Percentiles rank a stretch among this genome's conserved stretches.
Conservation (phyloP, 441 rosid species). For the Pelargonium australe region DNA sequence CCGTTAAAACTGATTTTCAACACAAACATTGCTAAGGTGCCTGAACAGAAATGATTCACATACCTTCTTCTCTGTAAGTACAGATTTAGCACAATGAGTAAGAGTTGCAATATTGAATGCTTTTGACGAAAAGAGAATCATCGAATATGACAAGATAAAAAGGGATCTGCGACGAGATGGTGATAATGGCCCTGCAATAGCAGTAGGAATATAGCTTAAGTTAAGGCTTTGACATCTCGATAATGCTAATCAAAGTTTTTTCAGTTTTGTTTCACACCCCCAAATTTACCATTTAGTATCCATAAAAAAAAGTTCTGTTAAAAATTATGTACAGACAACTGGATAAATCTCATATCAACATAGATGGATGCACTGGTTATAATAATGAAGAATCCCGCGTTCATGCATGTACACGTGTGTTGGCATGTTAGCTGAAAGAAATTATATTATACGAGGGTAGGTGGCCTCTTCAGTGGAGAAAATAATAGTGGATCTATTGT, state of each 20-base stretch:
- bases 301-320: background rate
- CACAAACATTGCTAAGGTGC: slow-evolving; percentile 10
- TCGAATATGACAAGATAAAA: slow-evolving; percentile 68
- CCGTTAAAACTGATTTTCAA: background rate
- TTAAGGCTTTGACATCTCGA: slow-evolving; percentile 10
- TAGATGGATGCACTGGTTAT: background rate
- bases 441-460: background rate
- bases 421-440: background rate
- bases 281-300: background rate
- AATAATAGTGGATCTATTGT: background rate
- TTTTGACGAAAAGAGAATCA: slow-evolving; percentile 82
- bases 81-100: slow-evolving; percentile 40
- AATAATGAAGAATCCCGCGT: background rate
- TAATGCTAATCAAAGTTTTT: background rate
- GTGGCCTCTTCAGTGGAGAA: background rate
- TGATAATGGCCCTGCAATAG: slow-evolving; percentile 58
- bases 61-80: slow-evolving; percentile 60
- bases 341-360: background rate
- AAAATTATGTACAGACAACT: background rate
- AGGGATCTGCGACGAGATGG: slow-evolving; percentile 78
- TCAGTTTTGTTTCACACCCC: background rate
- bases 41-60: slow-evolving; percentile 18
- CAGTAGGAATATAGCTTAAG: slow-evolving; percentile 9
- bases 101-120: slow-evolving; percentile 56
- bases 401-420: background rate